phyloP scores from a whole-genome alignment of 192 early-diverging fungal species.

The Coemansia brasiliensis region DNA sequence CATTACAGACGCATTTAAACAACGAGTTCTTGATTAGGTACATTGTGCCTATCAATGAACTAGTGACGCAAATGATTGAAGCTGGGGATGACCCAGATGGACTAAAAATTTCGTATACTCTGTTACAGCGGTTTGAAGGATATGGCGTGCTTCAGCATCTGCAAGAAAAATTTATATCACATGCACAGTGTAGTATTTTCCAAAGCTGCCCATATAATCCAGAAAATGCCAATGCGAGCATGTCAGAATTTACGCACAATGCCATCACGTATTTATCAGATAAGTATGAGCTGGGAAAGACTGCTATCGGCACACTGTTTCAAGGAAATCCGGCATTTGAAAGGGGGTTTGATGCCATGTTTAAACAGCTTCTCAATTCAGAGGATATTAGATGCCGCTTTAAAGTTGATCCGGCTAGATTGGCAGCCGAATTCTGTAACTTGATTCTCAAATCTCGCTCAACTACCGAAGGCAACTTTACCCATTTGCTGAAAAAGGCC shows the following conservation, averaged over 20 bases:
- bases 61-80: constrained; percentile 1
- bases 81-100: not conserved
- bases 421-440: constrained; percentile 1
- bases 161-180: not conserved
- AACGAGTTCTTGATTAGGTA: not conserved
- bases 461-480: no score
- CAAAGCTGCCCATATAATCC: not conserved
- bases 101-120: not conserved
- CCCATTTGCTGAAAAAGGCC: not conserved
- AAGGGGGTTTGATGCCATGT: not conserved
- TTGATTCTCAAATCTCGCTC: not conserved
- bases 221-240: not conserved
- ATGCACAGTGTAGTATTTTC: not conserved
- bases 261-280: not conserved
- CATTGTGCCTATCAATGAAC: not conserved
- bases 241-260: not conserved
- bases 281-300: not conserved
- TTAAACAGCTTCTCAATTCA: not conserved
- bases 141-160: not conserved
- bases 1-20: constrained; percentile 1
- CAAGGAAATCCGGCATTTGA: not conserved
- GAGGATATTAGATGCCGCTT: not conserved
- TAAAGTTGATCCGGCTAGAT: not conserved
- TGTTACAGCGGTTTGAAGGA: not conserved
- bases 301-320: not conserved